Percentiles rank a stretch among this genome's conserved stretches.
Conservation (phyloP, 2,329 filamentous ascomycete genomes). For the Monilinia fructigena region DNA sequence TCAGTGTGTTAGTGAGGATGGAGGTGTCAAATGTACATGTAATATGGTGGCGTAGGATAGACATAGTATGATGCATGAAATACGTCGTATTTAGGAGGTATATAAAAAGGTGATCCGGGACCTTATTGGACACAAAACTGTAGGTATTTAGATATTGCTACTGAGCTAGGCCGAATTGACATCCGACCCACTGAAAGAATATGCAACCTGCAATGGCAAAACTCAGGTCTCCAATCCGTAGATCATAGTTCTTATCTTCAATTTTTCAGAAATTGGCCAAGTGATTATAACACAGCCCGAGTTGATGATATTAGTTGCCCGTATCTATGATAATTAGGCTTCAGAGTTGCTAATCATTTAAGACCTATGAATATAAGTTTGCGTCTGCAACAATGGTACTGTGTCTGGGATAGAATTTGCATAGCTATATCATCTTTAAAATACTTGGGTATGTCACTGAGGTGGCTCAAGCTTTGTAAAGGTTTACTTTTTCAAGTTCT, state of each 20-base stretch:
- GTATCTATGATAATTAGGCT: neutral
- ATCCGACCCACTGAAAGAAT: too few species aligned
- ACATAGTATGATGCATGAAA: neutral
- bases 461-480: neutral
- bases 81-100: neutral
- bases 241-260: too few species aligned
- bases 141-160: neutral
- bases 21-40: neutral
- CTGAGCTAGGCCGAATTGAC: too few species aligned
- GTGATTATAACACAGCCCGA: too few species aligned
- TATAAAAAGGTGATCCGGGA: too few species aligned
- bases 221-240: too few species aligned
- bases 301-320: neutral
- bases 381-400: neutral
- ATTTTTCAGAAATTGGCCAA: too few species aligned
- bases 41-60: neutral
- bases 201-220: too few species aligned
- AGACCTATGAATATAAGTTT: neutral
- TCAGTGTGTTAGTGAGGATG: neutral
- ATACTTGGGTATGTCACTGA: neutral
- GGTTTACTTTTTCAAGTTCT: neutral
- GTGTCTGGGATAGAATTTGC: too few species aligned
- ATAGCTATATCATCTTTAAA: neutral
- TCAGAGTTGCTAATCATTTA: neutral
- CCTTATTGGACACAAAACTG: neutral